Conservation (phyloP, 2,329 filamentous ascomycete genomes). For the Zymoseptoria pseudotritici region DNA sequence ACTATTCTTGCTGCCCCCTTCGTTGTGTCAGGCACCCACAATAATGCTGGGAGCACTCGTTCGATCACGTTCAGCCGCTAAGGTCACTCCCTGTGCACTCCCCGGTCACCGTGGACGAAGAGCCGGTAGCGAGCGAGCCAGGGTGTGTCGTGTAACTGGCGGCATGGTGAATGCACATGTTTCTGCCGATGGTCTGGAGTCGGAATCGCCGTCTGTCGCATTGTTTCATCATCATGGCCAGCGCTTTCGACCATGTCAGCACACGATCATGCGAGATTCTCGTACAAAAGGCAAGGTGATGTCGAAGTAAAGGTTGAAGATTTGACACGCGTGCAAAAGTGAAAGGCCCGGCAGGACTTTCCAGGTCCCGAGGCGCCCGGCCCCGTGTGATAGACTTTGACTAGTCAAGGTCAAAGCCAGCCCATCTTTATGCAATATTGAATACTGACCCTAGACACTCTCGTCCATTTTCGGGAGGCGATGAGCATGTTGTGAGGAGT, state of each 20-base stretch:
- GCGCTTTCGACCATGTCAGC: neutral
- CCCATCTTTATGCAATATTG: neutral
- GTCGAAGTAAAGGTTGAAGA: neutral
- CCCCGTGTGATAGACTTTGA: neutral
- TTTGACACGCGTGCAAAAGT: neutral
- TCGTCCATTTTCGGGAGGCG: neutral
- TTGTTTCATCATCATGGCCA: neutral
- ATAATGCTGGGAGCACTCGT: neutral
- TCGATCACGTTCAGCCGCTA: neutral
- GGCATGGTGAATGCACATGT: neutral
- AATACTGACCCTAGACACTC: neutral
- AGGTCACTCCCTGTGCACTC: neutral
- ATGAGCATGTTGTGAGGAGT: neutral
- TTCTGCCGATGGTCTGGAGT: neutral
- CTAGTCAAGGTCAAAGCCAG: neutral
- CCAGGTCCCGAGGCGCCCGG: neutral
- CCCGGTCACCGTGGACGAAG: constrained; percentile 7
- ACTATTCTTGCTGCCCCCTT: neutral
- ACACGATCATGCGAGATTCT: neutral
- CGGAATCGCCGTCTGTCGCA: neutral
- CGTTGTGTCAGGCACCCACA: neutral
- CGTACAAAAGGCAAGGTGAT: neutral
- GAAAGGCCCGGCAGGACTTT: neutral
- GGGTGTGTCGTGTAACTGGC: constrained; percentile 4
- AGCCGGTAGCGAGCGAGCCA: constrained; percentile 17